A percentile compares a stretch with the other conserved stretches of the same genome.
These are phyloP conservation scores for Ogataea neopini DNA, from an alignment of 805 yeast genomes.

Conservation along the genomic window DNA sequence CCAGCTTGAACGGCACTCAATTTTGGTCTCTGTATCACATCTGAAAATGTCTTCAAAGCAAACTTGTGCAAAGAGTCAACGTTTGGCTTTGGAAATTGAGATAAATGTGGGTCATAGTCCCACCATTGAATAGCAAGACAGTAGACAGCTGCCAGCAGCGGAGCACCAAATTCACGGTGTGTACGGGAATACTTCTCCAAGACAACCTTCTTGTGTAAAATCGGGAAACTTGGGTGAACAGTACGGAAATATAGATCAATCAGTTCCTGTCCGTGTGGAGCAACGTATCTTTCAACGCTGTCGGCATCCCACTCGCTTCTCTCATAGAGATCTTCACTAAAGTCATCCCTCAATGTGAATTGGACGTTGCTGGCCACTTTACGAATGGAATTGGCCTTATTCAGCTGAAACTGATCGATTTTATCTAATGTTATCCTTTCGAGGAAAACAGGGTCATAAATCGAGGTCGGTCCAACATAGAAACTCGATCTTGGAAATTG, in stretches of 20 bases:
- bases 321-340: conserved; percentile 64
- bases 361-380: conserved; percentile 76
- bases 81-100: conserved; percentile 79
- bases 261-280: conserved; percentile 88
- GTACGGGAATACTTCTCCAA: conserved; percentile 88
- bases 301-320: conserved; percentile 78
- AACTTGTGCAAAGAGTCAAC: conserved; percentile 66
- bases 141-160: conserved; percentile 87
- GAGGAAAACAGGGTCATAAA: conserved; percentile 71
- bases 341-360: conserved; percentile 80
- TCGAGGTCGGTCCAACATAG: conserved; percentile 84
- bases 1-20: conserved; percentile 93
- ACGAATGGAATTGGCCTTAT: conserved; percentile 65
- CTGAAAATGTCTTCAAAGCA: conserved; percentile 64
- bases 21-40: conserved; percentile 83
- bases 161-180: conserved; percentile 89
- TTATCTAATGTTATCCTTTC: conserved; percentile 65
- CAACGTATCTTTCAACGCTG: conserved; percentile 76
- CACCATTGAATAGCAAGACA: conserved; percentile 91
- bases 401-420: conserved; percentile 78
- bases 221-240: conserved; percentile 90
- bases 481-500: conserved; percentile 91
- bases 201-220: conserved; percentile 87
- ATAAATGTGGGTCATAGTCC: conserved; percentile 80
- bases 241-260: conserved; percentile 80